phyloP scores from a whole-genome alignment of 192 early-diverging fungal genomes.

The Linnemannia zychae region DNA sequence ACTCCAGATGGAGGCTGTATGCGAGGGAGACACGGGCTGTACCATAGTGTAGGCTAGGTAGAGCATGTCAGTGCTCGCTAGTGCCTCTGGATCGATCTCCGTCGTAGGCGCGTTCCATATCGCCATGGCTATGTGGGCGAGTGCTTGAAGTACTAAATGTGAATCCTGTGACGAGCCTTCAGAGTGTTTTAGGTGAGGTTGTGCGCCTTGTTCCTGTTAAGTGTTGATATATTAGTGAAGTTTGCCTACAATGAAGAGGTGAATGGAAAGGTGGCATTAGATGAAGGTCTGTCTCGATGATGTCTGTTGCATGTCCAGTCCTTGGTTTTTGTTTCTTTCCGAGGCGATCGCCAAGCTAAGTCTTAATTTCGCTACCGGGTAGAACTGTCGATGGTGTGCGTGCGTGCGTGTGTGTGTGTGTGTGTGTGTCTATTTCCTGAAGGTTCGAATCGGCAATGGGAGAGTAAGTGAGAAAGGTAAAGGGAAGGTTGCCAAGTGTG shows the following conservation, averaged over 20 bases:
- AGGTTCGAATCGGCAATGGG: neutral
- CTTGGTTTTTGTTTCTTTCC: neutral
- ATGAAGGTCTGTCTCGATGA: neutral
- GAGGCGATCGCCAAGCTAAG: neutral
- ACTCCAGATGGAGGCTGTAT: neutral
- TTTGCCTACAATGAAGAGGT: neutral
- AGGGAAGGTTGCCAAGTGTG: neutral
- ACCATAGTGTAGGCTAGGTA: constrained; percentile 37
- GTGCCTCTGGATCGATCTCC: constrained; percentile 22
- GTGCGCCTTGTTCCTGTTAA: neutral
- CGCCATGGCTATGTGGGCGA: neutral
- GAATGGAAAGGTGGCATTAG: neutral
- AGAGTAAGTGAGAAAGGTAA: neutral
- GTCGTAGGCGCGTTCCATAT: constrained; percentile 17
- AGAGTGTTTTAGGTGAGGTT: neutral
- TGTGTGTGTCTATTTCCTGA: neutral
- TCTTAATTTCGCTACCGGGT: neutral
- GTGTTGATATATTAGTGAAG: neutral
- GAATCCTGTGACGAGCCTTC: neutral
- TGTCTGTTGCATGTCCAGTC: neutral
- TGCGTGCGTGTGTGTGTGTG: no score
- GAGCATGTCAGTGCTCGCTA: constrained; percentile 35
- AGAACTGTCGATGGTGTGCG: neutral
- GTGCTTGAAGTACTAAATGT: neutral
- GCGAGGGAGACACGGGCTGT: neutral